A percentile compares a stretch with the other conserved stretches of the same genome.
Evolutionary conservation across 345 rosid species (phyloP).

Genomic region (Eutrema heterophyllum): DNA sequence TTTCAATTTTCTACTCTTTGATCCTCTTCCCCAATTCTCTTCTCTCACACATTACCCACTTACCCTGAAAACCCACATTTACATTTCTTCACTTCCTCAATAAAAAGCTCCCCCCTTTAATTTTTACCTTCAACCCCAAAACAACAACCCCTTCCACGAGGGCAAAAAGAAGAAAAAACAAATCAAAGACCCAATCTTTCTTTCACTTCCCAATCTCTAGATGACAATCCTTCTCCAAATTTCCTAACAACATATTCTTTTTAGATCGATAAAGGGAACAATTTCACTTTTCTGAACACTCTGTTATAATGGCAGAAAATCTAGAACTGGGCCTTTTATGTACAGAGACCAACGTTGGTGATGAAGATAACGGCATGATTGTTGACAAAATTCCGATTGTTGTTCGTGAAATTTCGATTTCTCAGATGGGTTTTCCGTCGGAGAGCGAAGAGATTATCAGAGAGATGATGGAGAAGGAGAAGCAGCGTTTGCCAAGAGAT

Average conservation of each 20-base stretch:
- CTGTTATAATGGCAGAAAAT: slow-evolving; percentile 47
- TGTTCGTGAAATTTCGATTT: slow-evolving; percentile 22
- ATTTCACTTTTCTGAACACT: neutral
- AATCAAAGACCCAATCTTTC: slow-evolving; percentile 31
- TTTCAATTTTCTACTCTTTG: neutral
- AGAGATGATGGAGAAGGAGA: slow-evolving; percentile 60
- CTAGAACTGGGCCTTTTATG: slow-evolving; percentile 48
- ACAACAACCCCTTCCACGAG: slow-evolving; percentile 27
- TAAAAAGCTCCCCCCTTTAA: slow-evolving; percentile 27
- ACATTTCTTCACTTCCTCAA: slow-evolving; percentile 25
- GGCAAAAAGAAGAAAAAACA: slow-evolving; percentile 4
- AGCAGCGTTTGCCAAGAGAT: slow-evolving; percentile 44
- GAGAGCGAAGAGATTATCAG: slow-evolving; percentile 48
- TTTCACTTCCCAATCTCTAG: slow-evolving; percentile 32
- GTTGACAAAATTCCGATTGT: slow-evolving; percentile 25
- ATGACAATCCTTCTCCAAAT: slow-evolving; percentile 30
- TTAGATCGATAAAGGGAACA: slow-evolving; percentile 3
- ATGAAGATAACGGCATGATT: slow-evolving; percentile 24
- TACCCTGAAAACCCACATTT: slow-evolving; percentile 33
- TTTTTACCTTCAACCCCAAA: slow-evolving; percentile 16
- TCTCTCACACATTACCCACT: slow-evolving; percentile 18
- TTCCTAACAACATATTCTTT: neutral
- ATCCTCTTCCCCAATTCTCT: slow-evolving; percentile 6
- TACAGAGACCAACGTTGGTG: slow-evolving; percentile 39
- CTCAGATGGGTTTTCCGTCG: slow-evolving; percentile 38